A percentile compares a stretch with the other conserved stretches of the same genome.
Evolutionary conservation across 2,329 filamentous ascomycete genomes (phyloP).

Genomic region (Ophiobolus disseminans): DNA sequence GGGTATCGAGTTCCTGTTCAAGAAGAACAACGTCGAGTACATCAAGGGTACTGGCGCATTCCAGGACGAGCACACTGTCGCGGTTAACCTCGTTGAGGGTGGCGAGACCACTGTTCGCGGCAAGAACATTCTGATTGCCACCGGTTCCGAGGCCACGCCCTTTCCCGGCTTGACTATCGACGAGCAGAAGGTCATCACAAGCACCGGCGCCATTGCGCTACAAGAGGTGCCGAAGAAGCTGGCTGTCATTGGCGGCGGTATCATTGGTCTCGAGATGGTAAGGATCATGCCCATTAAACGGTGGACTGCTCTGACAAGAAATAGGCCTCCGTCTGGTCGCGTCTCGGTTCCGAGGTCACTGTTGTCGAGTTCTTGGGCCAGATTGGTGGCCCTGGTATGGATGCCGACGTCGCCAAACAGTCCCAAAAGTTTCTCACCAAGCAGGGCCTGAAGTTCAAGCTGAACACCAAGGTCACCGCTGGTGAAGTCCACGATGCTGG

Average conservation of each 20-base stretch:
- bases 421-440: conserved; percentile 92
- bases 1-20: conserved; percentile 96
- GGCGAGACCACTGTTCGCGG: conserved; percentile 85
- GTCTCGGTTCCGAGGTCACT: conserved; percentile 91
- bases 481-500: conserved; percentile 81
- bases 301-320: conserved; percentile 24
- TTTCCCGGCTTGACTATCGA: conserved; percentile 97
- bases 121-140: conserved; percentile 99
- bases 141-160: conserved; percentile 91
- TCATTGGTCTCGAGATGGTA: conserved; percentile 98
- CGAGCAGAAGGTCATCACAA: conserved; percentile 96
- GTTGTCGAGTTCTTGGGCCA: conserved; percentile 96
- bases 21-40: conserved; percentile 99
- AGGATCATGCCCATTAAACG: conserved; percentile 13
- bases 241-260: conserved; percentile 96
- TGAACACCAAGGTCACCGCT: conserved; percentile 90
- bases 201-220: conserved; percentile 90
- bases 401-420: conserved; percentile 87
- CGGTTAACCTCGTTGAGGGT: conserved; percentile 87
- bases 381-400: conserved; percentile 98
- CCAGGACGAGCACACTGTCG: conserved; percentile 86
- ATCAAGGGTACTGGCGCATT: conserved; percentile 92
- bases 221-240: conserved; percentile 93
- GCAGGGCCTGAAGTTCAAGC: conserved; percentile 98
- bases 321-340: conserved; percentile 89